phyloP scores from a whole-genome alignment of 495 filamentous ascomycete species.

The Penicillium daleae region DNA sequence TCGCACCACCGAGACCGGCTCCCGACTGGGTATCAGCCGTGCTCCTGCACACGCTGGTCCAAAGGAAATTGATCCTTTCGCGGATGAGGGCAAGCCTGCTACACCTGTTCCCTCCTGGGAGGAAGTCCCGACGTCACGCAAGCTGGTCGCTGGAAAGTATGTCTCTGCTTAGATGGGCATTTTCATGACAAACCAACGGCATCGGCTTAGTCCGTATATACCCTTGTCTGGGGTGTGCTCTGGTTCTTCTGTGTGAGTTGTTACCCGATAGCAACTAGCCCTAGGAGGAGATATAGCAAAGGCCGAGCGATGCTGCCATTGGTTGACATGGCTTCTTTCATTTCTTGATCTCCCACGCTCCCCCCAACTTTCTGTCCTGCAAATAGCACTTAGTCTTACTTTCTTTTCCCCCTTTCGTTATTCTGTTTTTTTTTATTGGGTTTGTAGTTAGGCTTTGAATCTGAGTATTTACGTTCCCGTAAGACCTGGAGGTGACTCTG shows the following conservation, averaged over 20 bases:
- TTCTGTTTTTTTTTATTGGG: conserved; percentile 26
- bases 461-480: conserved; percentile 20
- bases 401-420: conserved; percentile 10
- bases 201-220: conserved; percentile 23
- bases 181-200: conserved; percentile 6
- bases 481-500: not conserved
- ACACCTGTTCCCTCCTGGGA: conserved; percentile 67
- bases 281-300: not conserved
- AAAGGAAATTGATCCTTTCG: conserved; percentile 65
- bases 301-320: conserved; percentile 12
- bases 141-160: conserved; percentile 80
- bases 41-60: conserved; percentile 32
- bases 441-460: conserved; percentile 32
- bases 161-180: conserved; percentile 34
- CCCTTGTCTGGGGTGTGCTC: conserved; percentile 11
- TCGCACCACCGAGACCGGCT: conserved; percentile 53
- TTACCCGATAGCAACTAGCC: not conserved
- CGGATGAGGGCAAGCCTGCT: conserved; percentile 56
- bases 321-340: conserved; percentile 15
- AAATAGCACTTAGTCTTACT: conserved; percentile 26
- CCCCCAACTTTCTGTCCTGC: conserved; percentile 20
- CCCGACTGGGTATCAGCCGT: conserved; percentile 64
- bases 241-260: not conserved
- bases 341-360: conserved; percentile 16
- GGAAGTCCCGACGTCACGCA: conserved; percentile 70